Conservation (phyloP, 768 basidiomycete species). For the Xerocomellus dryophilus region DNA sequence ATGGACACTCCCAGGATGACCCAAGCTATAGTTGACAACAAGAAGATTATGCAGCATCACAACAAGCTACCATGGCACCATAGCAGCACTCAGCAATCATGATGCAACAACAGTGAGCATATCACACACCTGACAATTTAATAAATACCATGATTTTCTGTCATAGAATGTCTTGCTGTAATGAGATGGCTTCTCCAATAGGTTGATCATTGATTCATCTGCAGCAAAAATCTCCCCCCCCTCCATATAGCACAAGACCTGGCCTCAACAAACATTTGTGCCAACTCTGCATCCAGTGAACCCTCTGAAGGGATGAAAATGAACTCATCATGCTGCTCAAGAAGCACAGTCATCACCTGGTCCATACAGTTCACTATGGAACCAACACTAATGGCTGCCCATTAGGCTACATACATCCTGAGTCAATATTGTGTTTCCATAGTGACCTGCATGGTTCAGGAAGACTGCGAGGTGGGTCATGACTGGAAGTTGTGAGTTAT, state of each 20-base stretch:
- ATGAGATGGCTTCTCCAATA: not conserved
- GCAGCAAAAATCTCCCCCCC: not conserved
- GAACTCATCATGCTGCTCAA: not conserved
- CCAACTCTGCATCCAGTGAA: not conserved
- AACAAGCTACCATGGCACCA: not conserved
- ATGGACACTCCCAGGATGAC: conserved; percentile 8
- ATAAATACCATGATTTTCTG: no score
- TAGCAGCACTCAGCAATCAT: no score
- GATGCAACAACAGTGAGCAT: no score
- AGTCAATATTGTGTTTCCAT: no score
- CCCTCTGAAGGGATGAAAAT: not conserved
- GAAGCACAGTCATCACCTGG: not conserved
- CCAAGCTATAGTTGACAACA: conserved; percentile 3
- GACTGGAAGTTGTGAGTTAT: no score
- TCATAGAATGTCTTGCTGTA: no score
- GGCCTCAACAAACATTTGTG: not conserved
- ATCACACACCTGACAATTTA: no score
- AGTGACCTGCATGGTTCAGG: no score
- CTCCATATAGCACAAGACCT: not conserved
- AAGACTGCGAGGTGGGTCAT: no score
- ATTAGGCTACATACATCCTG: no score
- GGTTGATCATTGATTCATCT: not conserved
- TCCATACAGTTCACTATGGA: not conserved
- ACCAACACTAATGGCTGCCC: not conserved
- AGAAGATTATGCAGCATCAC: conserved; percentile 9